Conservation (phyloP, 768 basidiomycete genomes). For the Dacryopinax primogenitus region DNA sequence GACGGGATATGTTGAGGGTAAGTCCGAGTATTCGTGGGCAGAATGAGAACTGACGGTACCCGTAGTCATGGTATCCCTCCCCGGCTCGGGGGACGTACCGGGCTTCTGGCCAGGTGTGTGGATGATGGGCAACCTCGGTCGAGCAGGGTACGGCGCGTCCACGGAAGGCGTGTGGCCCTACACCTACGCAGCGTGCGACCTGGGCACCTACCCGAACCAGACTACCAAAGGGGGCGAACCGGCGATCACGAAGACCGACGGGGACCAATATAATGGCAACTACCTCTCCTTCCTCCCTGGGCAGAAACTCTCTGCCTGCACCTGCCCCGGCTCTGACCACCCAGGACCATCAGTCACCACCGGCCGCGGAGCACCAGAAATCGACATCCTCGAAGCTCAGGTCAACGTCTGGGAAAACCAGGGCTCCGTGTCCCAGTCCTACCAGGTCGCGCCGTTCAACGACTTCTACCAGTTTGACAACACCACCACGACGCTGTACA, state of each 20-base stretch:
- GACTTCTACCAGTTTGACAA: conserved; percentile 34
- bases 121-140: conserved; percentile 81
- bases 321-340: conserved; percentile 62
- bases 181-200: conserved; percentile 71
- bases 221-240: conserved; percentile 49
- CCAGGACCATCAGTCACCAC: conserved; percentile 45
- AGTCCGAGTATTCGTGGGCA: neutral
- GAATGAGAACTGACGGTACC: neutral
- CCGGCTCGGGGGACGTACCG: conserved; percentile 44
- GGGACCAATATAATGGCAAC: conserved; percentile 38
- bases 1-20: conserved; percentile 71
- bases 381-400: conserved; percentile 71
- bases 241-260: conserved; percentile 36
- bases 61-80: conserved; percentile 52
- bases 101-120: conserved; percentile 88
- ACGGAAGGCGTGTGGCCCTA: conserved; percentile 86
- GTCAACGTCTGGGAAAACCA: conserved; percentile 44
- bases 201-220: conserved; percentile 78
- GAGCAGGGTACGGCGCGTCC: conserved; percentile 80
- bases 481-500: conserved; percentile 24
- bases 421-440: conserved; percentile 50
- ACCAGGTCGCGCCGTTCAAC: conserved; percentile 55
- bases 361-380: conserved; percentile 69
- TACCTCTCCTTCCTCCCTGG: conserved; percentile 70
- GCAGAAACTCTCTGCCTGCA: conserved; percentile 67